phyloP scores from a whole-genome alignment of 495 filamentous ascomycete species.

The Xeromyces bisporus region DNA sequence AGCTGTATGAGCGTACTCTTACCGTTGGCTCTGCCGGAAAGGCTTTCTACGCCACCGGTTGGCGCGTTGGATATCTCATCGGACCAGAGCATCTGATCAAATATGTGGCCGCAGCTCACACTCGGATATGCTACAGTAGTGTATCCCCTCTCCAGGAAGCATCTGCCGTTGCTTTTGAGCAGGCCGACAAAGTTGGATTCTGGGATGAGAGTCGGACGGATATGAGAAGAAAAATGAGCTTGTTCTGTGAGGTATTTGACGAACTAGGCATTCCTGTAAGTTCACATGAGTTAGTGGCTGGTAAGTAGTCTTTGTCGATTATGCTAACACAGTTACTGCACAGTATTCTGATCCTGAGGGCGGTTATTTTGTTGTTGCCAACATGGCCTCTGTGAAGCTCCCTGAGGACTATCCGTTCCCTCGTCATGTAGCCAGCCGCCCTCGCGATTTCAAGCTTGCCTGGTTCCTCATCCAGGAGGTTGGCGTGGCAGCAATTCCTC shows the following conservation, averaged over 20 bases:
- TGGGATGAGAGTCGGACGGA: slow-evolving; percentile 73
- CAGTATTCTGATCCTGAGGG: slow-evolving; percentile 83
- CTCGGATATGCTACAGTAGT: slow-evolving; percentile 86
- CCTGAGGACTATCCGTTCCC: slow-evolving; percentile 76
- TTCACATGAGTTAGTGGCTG: no score
- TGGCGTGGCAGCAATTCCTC: slow-evolving; percentile 88
- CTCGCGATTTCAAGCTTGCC: slow-evolving; percentile 80
- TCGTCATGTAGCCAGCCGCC: slow-evolving; percentile 63
- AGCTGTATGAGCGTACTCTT: slow-evolving; percentile 70
- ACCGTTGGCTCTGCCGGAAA: slow-evolving; percentile 94
- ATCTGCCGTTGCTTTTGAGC: slow-evolving; percentile 86
- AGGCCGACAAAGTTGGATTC: slow-evolving; percentile 69
- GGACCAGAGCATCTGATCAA: slow-evolving; percentile 79
- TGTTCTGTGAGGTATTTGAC: slow-evolving; percentile 73
- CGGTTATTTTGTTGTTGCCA: slow-evolving; percentile 91
- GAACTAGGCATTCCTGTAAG: slow-evolving; percentile 66
- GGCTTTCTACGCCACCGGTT: slow-evolving; percentile 94
- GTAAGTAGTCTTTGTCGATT: no score
- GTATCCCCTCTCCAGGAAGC: slow-evolving; percentile 92
- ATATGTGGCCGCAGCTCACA: slow-evolving; percentile 83
- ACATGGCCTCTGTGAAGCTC: slow-evolving; percentile 68
- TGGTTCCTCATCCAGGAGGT: slow-evolving; percentile 97
- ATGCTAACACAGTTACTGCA: not conserved
- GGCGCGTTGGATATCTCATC: slow-evolving; percentile 92
- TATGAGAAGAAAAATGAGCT: slow-evolving; percentile 78